A percentile compares a stretch with the other conserved stretches of the same genome.
Conservation (phyloP, 2,329 filamentous ascomycete species). For the Cordyceps farinosa region DNA sequence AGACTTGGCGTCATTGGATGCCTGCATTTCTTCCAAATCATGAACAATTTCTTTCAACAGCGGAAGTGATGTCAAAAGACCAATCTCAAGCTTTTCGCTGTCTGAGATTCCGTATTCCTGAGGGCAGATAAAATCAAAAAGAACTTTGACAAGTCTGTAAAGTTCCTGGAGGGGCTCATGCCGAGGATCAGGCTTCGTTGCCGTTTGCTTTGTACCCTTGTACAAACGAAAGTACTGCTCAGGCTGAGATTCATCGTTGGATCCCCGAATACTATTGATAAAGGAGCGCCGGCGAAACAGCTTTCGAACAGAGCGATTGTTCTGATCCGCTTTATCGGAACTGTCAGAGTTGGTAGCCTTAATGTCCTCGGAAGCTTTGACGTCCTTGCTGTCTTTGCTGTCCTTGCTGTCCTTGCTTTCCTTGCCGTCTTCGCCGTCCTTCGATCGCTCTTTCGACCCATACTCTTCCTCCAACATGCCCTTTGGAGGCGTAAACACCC, state of each 20-base stretch:
- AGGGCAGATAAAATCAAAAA: constrained; percentile 97
- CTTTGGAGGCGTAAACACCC: constrained; percentile 88
- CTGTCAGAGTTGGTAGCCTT: constrained; percentile 28
- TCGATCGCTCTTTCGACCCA: constrained; percentile 37
- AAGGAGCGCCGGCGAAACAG: constrained; percentile 61
- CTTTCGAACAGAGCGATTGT: constrained; percentile 33
- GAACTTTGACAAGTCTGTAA: constrained; percentile 87
- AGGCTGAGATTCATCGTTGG: constrained; percentile 53
- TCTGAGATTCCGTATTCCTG: constrained; percentile 98
- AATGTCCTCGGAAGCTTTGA: constrained; percentile 31
- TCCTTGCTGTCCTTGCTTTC: constrained; percentile 43
- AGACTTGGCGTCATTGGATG: constrained; percentile 86
- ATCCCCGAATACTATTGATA: constrained; percentile 50
- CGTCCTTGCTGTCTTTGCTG: constrained; percentile 41
- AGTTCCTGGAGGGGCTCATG: constrained; percentile 88
- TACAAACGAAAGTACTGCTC: constrained; percentile 89
- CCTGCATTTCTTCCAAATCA: constrained; percentile 95
- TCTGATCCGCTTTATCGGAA: constrained; percentile 40
- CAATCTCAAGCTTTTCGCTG: constrained; percentile 97
- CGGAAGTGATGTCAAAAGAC: constrained; percentile 86
- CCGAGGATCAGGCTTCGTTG: constrained; percentile 73
- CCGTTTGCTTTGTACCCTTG: constrained; percentile 65
- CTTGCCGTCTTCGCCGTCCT: constrained; percentile 40
- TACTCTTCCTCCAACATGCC: constrained; percentile 72
- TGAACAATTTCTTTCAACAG: constrained; percentile 95